Conservation (phyloP, 2,329 filamentous ascomycete species). For the Talaromyces sp. region DNA sequence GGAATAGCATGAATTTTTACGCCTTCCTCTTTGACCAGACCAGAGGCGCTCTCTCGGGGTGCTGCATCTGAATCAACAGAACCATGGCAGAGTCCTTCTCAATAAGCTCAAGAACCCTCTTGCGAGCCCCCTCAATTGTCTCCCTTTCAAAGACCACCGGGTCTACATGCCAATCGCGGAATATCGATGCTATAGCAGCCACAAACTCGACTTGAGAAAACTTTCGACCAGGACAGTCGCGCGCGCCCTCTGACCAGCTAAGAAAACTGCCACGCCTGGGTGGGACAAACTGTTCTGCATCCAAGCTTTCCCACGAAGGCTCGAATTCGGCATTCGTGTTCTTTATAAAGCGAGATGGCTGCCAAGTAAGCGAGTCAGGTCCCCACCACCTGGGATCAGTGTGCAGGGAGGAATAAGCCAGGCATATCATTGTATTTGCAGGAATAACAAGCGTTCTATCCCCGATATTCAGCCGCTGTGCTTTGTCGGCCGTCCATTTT, state of each 20-base stretch:
- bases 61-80: slow-evolving; percentile 1
- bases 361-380: not conserved
- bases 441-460: not conserved
- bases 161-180: not conserved
- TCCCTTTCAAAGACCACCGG: not conserved
- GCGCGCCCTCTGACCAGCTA: not conserved
- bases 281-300: not conserved
- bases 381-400: slow-evolving; percentile 6
- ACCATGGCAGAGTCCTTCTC: slow-evolving; percentile 4
- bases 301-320: not conserved
- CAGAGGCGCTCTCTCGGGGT: slow-evolving; percentile 1
- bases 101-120: slow-evolving; percentile 1
- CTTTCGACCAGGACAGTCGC: not conserved
- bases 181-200: not conserved
- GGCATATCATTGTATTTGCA: not conserved
- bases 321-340: not conserved
- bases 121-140: not conserved
- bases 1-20: not conserved
- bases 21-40: not conserved
- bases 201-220: not conserved
- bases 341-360: not conserved
- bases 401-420: not conserved
- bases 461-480: not conserved
- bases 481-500: not conserved
- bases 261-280: not conserved